Evolutionary conservation across 1,284 basidiomycete genomes (phyloP).

Genomic region (Butyriboletus appendiculatus): DNA sequence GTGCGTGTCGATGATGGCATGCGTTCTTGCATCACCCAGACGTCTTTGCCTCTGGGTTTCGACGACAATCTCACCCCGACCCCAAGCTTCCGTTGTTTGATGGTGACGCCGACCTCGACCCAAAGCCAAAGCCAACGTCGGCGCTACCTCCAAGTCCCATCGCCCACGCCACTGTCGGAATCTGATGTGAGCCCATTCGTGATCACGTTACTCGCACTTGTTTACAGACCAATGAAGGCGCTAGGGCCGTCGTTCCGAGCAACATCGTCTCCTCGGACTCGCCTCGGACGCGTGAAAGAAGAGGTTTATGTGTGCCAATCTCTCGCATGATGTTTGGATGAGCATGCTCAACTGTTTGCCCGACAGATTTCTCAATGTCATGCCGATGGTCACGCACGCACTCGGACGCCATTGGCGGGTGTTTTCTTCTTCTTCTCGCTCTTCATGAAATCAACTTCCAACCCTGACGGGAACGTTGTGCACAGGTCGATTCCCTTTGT

Average conservation of each 20-base stretch:
- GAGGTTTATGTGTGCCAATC: constrained; percentile 18
- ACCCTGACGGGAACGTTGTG: constrained; percentile 12
- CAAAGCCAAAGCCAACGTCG: neutral
- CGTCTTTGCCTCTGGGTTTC: neutral
- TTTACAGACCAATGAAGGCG: neutral
- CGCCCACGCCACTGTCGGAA: constrained; percentile 15
- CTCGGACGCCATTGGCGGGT: constrained; percentile 3
- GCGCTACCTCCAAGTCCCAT: constrained; percentile 22
- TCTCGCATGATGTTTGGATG: neutral
- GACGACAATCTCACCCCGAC: neutral
- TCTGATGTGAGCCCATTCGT: constrained; percentile 5
- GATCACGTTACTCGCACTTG: neutral
- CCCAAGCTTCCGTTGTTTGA: neutral
- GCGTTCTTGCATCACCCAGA: neutral
- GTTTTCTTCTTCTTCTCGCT: neutral
- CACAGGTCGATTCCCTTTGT: constrained; percentile 13
- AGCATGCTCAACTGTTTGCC: neutral
- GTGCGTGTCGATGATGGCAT: neutral
- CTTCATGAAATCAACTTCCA: neutral
- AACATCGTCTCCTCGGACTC: constrained; percentile 13
- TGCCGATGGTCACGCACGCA: neutral
- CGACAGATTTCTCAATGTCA: constrained; percentile 10
- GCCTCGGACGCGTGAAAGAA: constrained; percentile 21
- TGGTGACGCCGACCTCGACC: constrained; percentile 1
- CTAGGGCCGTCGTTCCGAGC: constrained; percentile 14